Base-by-base conservation (phyloP, 208 protist genomes). In the Wallacemonas sp. region DNA sequence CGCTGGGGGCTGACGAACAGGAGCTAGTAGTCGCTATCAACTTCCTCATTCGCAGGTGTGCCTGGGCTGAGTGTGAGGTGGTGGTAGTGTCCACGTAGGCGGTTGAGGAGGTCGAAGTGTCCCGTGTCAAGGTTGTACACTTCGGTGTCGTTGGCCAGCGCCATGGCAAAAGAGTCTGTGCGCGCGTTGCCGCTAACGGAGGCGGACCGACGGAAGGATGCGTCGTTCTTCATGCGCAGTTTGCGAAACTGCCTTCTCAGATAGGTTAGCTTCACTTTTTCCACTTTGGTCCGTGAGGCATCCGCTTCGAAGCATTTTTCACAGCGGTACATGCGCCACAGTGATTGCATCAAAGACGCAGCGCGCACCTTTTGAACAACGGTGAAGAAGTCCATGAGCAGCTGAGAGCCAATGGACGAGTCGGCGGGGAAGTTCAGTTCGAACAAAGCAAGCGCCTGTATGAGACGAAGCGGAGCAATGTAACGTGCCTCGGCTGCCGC, bases 381-480 rank as follows among this genome's bases (percentile, higher is more conserved):
- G 21, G 75, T 78, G 63, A 93, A 89, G 38, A 93, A 93, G 63
- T 91, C 81, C 45, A 91, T 69, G 81, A 85, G 91, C 62, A 87
- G 50, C 55, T 86, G 84, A 13, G 81, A 87, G 34, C 80, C 81
- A 17, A 91, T 76, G 1, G 84, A 93, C 22, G 81, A 91, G 68
- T 89, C 81, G 12, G 77, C 67, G 4, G 83, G 83, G 58, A 93
- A 91, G 34, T 63, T 78, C 2, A 81, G 71, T 67, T 93, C 84
- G 34, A 90, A 87, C 27, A 90, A 60, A 6, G 84, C 79, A 1
- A 93, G 50, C 0, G 84, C 84, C 69, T 91, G 84, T 45, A 93
- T 71, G 1, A 91, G 77, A 1, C 87, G 78, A 26, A 91, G 67
- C 8, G 87, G 81, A 1, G 73, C 42, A 29, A 93, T 72, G 68